Conservation (phyloP, 495 filamentous ascomycete species). For the Chaetomium fimeti region DNA sequence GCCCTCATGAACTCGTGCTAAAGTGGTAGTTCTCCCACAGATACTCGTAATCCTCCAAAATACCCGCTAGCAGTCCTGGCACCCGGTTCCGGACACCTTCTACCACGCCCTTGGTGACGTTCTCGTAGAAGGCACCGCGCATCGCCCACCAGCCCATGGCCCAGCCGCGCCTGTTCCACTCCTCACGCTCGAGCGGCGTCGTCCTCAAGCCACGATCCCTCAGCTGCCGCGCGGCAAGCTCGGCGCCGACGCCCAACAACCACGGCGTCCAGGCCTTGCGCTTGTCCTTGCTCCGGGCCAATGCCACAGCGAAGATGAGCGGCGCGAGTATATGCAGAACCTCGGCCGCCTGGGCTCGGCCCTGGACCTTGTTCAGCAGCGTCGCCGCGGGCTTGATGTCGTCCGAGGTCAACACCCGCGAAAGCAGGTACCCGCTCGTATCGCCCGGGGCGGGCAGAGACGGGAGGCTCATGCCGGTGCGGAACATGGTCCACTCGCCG, state of each 20-base stretch:
- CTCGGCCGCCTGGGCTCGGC: constrained; percentile 73
- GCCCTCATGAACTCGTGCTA: constrained; percentile 45
- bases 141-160: constrained; percentile 91
- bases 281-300: constrained; percentile 64
- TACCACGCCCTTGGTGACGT: constrained; percentile 79
- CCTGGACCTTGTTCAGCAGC: constrained; percentile 73
- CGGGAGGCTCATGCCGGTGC: constrained; percentile 81
- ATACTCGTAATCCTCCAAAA: constrained; percentile 94
- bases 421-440: constrained; percentile 80
- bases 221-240: constrained; percentile 81
- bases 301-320: constrained; percentile 80
- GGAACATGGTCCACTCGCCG: constrained; percentile 87
- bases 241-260: constrained; percentile 82
- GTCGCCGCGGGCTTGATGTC: constrained; percentile 88
- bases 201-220: constrained; percentile 71
- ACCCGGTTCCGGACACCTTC: constrained; percentile 69
- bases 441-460: constrained; percentile 73
- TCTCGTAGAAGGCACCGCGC: constrained; percentile 94
- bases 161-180: constrained; percentile 82
- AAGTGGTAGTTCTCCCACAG: constrained; percentile 99
- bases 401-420: constrained; percentile 90
- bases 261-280: constrained; percentile 78
- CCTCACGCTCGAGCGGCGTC: constrained; percentile 83
- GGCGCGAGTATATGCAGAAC: constrained; percentile 87
- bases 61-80: constrained; percentile 72